Conservation (phyloP, 2,329 filamentous ascomycete species). For the Huntiella moniliformis region DNA sequence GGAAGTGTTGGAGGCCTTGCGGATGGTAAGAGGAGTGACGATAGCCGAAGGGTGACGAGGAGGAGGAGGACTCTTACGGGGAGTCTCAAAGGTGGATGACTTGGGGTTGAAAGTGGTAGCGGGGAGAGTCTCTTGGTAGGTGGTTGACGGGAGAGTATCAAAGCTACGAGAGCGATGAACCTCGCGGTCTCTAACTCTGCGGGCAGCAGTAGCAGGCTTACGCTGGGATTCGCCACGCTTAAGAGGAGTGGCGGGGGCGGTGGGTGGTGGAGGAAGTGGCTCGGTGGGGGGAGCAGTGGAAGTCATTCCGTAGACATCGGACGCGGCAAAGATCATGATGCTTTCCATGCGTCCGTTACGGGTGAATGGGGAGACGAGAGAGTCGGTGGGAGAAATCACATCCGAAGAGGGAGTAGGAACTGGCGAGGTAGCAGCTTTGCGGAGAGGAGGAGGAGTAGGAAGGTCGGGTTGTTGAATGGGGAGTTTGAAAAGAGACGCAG, state of each 20-base stretch:
- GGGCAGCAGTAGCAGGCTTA: conserved; percentile 11
- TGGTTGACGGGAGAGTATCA: conserved; percentile 26
- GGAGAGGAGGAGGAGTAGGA: conserved; percentile 18
- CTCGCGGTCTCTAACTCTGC: conserved; percentile 18
- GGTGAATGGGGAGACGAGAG: neutral
- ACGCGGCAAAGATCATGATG: conserved; percentile 49
- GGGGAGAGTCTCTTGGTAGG: neutral
- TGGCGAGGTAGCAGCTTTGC: conserved; percentile 11
- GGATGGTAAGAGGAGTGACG: conserved; percentile 17
- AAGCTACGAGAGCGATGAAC: conserved; percentile 32
- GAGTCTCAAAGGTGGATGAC: conserved; percentile 13
- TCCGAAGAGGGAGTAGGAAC: conserved; percentile 11
- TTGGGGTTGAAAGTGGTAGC: neutral
- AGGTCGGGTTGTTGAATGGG: conserved; percentile 24
- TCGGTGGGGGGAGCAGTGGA: conserved; percentile 38
- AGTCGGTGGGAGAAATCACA: conserved; percentile 11
- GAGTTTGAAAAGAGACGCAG: conserved; percentile 18
- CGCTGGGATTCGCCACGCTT: conserved; percentile 18
- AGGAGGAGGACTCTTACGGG: conserved; percentile 6
- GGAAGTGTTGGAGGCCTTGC: conserved; percentile 20
- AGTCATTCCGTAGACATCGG: conserved; percentile 46
- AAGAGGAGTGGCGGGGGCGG: conserved; percentile 30
- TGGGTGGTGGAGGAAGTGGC: conserved; percentile 11
- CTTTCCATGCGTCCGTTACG: conserved; percentile 35
- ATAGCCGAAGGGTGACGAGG: conserved; percentile 1